phyloP scores from a whole-genome alignment of 371 early-diverging fungal genomes.

The Mortierella sp. region DNA sequence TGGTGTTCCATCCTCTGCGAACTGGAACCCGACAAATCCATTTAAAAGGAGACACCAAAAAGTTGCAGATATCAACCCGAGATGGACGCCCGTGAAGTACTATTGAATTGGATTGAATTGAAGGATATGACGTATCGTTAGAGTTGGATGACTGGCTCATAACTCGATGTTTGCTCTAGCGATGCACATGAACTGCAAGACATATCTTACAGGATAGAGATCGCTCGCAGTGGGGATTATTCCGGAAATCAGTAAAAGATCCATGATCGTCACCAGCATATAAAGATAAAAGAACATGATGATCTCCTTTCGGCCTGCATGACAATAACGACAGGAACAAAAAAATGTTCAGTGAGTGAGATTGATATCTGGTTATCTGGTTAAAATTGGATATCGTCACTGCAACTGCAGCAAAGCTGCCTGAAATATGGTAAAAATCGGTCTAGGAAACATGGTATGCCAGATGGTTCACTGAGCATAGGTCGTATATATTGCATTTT shows the following conservation, averaged over 20 bases:
- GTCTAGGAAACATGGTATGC: no score
- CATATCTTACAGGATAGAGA: slow-evolving; percentile 83
- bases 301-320: slow-evolving; percentile 93
- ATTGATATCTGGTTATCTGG: background rate
- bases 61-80: slow-evolving; percentile 85
- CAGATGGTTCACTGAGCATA: no score
- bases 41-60: slow-evolving; percentile 94
- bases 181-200: background rate
- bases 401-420: no score
- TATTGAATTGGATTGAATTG: slow-evolving; percentile 40
- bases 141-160: background rate
- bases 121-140: background rate
- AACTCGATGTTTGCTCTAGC: background rate
- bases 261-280: slow-evolving; percentile 84
- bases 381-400: no score
- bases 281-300: slow-evolving; percentile 97
- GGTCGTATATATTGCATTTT: no score
- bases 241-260: slow-evolving; percentile 89
- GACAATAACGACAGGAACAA: background rate
- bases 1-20: slow-evolving; percentile 96
- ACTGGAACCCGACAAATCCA: slow-evolving; percentile 97
- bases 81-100: slow-evolving; percentile 91
- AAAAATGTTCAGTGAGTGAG: background rate
- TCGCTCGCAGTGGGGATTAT: slow-evolving; percentile 88
- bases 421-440: no score